phyloP scores from a whole-genome alignment of 805 yeast species.

The Wickerhamiella shivajii region DNA sequence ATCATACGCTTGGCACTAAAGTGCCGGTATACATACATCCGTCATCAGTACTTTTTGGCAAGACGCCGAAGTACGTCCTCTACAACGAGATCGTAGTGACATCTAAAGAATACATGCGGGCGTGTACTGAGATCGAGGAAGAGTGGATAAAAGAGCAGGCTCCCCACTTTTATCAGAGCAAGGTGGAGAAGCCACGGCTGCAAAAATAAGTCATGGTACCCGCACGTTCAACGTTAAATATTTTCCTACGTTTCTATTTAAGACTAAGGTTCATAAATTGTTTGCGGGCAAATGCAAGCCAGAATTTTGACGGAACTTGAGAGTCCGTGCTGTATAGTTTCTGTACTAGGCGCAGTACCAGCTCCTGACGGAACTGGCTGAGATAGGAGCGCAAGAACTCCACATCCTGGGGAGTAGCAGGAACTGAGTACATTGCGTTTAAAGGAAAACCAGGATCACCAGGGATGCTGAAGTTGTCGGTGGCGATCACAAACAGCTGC shows the following conservation, averaged over 20 bases:
- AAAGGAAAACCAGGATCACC: slow-evolving; percentile 93
- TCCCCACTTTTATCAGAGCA: slow-evolving; percentile 25
- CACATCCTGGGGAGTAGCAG: slow-evolving; percentile 57
- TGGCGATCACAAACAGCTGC: slow-evolving; percentile 65
- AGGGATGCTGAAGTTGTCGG: slow-evolving; percentile 81
- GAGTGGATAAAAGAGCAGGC: slow-evolving; percentile 53
- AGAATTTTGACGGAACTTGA: slow-evolving; percentile 62
- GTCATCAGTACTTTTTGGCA: slow-evolving; percentile 52
- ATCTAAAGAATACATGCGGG: slow-evolving; percentile 82
- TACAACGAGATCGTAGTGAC: slow-evolving; percentile 76
- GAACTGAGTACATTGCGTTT: slow-evolving; percentile 62
- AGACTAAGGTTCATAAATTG: slow-evolving; percentile 89
- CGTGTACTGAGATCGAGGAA: slow-evolving; percentile 69
- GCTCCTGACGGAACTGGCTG: slow-evolving; percentile 89
- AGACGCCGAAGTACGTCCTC: slow-evolving; percentile 58
- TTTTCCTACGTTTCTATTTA: no score
- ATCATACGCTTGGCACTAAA: slow-evolving; percentile 51
- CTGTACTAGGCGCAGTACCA: slow-evolving; percentile 63
- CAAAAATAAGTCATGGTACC: no score
- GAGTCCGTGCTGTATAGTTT: slow-evolving; percentile 44
- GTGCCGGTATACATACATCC: slow-evolving; percentile 72
- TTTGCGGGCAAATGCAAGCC: slow-evolving; percentile 93
- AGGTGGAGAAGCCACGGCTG: slow-evolving; percentile 1
- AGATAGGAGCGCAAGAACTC: slow-evolving; percentile 70
- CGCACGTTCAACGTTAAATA: no score